Base-by-base conservation (phyloP, 768 basidiomycete genomes). In the Gautieria morchelliformis region DNA sequence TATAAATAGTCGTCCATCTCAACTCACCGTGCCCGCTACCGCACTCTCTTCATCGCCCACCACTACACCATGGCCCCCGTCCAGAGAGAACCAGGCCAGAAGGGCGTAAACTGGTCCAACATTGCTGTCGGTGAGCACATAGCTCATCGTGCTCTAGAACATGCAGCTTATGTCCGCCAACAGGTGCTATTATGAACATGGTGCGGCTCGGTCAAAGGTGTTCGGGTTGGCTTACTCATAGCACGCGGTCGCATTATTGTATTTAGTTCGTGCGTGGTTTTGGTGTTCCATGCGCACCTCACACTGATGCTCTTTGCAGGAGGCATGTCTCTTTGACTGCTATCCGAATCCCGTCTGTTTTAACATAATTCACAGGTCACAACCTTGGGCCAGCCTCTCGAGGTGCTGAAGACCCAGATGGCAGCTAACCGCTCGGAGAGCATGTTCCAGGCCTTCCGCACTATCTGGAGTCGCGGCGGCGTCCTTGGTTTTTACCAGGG, bases 371-470 rank as follows among this genome's bases (percentile, higher is more conserved):
- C 59, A 20, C 66, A 97, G 87, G 96, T 99, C 63, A 97, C 96
- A 57, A 97, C 95, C 9, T 81, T 99, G 32, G 96, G 96, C 39
- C 96, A 99, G 76, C 96, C 96, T 20, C 75, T 99, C 58, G 96
- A 99, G 74, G 96, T 98, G 35, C 73, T 98, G 63, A 99, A 99
- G 75, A 99, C 96, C 17, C 96, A 99, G 69, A 98, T 99, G 96
- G 96, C 96, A 58, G 92, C 93, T 60, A 94, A 95, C 75, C 84
- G 96, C 60, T 83, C 80, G 10, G 93, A 99, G 70, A 77, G 87
- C 12, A 96, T 99, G 93, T 63, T 77, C 59, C 83, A 91, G 68
- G 94, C 96, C 17, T 77, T 88, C 63, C 76, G 79, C 61, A 83
- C 85, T 5, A 91, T 98, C 59, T 95, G 93, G 92, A 78, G 83